Base-by-base conservation (phyloP, 2,329 filamentous ascomycete genomes). In the Aspergillus melleus region DNA sequence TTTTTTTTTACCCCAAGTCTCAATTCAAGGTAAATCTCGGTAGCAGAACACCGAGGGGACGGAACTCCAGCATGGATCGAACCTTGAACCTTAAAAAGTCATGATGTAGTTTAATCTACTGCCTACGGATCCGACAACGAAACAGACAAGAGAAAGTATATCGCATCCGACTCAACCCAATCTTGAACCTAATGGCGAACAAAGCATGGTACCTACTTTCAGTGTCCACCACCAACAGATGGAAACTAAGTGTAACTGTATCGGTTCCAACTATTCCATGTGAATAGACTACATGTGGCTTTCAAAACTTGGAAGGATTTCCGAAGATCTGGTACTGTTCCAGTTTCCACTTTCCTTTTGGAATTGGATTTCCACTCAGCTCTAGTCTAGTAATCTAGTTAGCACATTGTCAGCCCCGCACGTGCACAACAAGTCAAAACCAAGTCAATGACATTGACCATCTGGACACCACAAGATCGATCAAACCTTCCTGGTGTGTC, bases 31-130 rank as follows among this genome's bases (percentile, higher is more conserved):
- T 29, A 9, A 12, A 36, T 36, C 32, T n/a, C 36, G 36, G 36
- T n/a, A 42, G 4, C 8, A 8, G 26, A 29, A 42, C 2, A n/a
- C 36, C 36, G 36, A 19, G 16, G 6, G 16, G 19, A n/a, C 36
- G 16, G 16, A n/a, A 1, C 36, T 42, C 36, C 16, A 14, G 36
- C 36, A 16, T n/a, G 8, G 11, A 36, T 20, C n/a, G 14, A 22
- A 30, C 44, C 3, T 56, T 56, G 14, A 22, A 30, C 44, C 3
- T 56, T 56, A 50, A 32, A 50, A 44, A 51, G 47, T 51, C 54
- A 47, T 47, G 44, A 47, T 47, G 54, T 50, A 36, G 39, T 50
- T 29, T 5, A 42, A 19, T 20, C 6, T 24, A 9, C 14, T 14
- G 6, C 39, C 5, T 42, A 42, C 39, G 39, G n/a, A n/a, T 6